A percentile compares a stretch with the other conserved stretches of the same genome.
Conservation (phyloP, 1,139 yeast genomes). For the Suhomyces choctaworum region DNA sequence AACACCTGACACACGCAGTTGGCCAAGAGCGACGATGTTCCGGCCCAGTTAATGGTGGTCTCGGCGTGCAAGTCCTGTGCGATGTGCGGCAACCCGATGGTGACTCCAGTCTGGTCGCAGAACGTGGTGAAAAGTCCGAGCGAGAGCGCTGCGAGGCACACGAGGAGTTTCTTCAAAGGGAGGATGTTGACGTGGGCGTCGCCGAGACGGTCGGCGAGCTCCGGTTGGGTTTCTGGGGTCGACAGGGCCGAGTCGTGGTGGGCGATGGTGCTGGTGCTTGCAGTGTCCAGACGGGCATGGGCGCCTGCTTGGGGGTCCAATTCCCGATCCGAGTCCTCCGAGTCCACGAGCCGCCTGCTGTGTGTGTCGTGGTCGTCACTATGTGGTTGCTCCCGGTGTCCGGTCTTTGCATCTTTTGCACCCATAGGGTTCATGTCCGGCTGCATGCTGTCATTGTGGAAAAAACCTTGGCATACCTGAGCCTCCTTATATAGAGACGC, state of each 20-base stretch:
- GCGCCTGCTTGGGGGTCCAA: no score
- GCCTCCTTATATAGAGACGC: no score
- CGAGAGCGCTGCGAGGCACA: slow-evolving; percentile 29
- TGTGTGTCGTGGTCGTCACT: no score
- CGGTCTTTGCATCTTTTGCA: no score
- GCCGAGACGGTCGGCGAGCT: slow-evolving; percentile 25
- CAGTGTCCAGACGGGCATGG: no score
- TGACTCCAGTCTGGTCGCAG: slow-evolving; percentile 47
- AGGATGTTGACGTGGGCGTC: slow-evolving; percentile 32
- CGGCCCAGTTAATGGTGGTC: slow-evolving; percentile 51
- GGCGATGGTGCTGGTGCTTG: no score
- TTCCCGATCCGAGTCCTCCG: no score
- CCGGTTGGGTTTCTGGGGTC: not conserved
- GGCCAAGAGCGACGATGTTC: slow-evolving; percentile 49
- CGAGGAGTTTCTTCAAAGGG: slow-evolving; percentile 25
- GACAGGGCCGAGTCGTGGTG: slow-evolving; percentile 1
- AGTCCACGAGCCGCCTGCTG: no score
- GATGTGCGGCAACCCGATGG: slow-evolving; percentile 39
- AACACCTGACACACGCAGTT: slow-evolving; percentile 47
- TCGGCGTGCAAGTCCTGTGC: slow-evolving; percentile 39
- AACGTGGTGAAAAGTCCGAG: slow-evolving; percentile 29
- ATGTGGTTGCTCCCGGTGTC: no score
- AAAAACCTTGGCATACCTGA: no score
- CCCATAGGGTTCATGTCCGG: no score
- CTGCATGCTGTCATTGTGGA: no score